Percentiles rank a stretch among this genome's conserved stretches.
Conservation (phyloP, 2,329 filamentous ascomycete species). For the Colletotrichum limetticola region DNA sequence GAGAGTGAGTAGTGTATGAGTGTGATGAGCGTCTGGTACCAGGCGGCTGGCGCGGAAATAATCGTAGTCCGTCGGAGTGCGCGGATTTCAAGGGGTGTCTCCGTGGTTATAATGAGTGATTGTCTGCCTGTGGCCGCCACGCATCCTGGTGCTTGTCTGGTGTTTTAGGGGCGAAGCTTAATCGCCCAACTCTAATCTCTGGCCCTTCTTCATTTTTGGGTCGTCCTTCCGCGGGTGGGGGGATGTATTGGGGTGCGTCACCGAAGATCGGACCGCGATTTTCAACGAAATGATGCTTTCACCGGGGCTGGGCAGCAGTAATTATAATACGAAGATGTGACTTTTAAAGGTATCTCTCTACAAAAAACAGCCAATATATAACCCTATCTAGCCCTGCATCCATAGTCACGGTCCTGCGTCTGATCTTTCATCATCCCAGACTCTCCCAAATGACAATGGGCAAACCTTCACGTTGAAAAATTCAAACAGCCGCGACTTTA, state of each 20-base stretch:
- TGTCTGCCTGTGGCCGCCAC: not conserved
- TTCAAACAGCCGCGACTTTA: not conserved
- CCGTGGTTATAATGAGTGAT: conserved; percentile 21
- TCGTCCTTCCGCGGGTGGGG: not conserved
- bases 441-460: not conserved
- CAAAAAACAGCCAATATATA: not conserved
- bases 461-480: not conserved
- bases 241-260: not conserved
- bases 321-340: too few relatives aligned
- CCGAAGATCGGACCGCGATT: not conserved
- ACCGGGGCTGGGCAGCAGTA: too few relatives aligned
- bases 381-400: not conserved
- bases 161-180: conserved; percentile 32
- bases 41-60: conserved; percentile 16
- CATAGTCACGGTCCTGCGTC: not conserved
- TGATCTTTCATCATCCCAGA: not conserved
- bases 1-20: not conserved
- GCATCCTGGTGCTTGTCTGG: conserved; percentile 23
- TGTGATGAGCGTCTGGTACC: not conserved
- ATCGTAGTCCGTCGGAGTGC: conserved; percentile 19
- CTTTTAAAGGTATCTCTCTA: too few relatives aligned
- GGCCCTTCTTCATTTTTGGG: not conserved
- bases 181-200: conserved; percentile 19
- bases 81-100: not conserved
- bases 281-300: not conserved